Base-by-base conservation (phyloP, 148 eudicot genomes). In the Spergularia marina region DNA sequence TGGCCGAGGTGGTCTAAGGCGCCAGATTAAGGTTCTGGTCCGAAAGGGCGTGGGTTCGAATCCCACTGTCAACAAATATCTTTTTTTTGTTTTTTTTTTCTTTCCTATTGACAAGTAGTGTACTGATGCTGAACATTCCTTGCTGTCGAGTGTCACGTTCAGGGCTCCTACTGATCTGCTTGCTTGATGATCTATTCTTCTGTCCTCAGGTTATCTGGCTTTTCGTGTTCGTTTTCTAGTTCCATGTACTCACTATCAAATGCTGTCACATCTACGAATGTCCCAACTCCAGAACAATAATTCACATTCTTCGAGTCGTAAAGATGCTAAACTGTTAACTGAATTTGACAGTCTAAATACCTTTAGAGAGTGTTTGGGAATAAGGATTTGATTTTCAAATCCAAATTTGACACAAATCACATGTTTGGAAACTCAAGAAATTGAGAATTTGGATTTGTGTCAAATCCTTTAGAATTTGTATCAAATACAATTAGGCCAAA, bases 1-100 rank as follows among this genome's bases (percentile, higher is more conserved):
- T 90, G 97, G 92, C 91, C 89, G 97, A 90, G 36, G 88, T 90
- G 97, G 97, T 91, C 92, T 90, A 92, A 92, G 94, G 94, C 88
- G 89, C 97, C 91, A 92, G 97, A 90, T 89, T 92, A 87, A 92
- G 96, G 97, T 89, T 90, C 87, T 90, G 92, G 94, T 90, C 90
- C 94, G 91, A 88, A 91, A 89, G 91, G 91, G 94, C 88, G 91
- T 88, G 94, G 97, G 94, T 91, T 90, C 94, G 82, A 91, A 88
- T 90, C 92, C 89, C 92, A 88, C 97, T 85, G 81, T 86, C 89
- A 83, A 86, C 96, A 89, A 1, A 2, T 30, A 1, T 30, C 0
- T 3, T 30, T 30, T 30, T 30, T 30, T 30, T 30, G 1, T 30
- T 30, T 30, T 0, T 2, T 3, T 3, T 30, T 2, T 30, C 1